phyloP scores from a whole-genome alignment of 108 stramenopile species.

The Skeletonema marinoi region DNA sequence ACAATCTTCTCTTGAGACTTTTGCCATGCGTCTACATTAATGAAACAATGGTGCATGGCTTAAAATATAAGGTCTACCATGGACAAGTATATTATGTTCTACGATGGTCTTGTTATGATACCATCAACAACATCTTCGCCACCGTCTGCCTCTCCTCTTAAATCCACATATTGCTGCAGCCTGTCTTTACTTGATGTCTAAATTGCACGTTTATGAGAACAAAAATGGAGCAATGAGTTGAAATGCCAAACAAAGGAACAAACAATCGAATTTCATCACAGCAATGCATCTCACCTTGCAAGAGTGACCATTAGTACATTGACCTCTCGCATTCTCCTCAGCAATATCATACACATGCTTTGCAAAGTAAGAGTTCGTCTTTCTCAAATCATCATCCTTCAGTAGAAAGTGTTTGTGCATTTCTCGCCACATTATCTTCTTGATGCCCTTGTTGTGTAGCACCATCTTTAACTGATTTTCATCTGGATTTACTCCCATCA shows the following conservation, averaged over 20 bases:
- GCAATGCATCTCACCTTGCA: conserved; percentile 48
- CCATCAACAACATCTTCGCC: conserved; percentile 40
- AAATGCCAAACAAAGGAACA: not conserved
- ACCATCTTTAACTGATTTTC: conserved; percentile 17
- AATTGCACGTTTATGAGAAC: not conserved
- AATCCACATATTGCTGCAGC: conserved; percentile 42
- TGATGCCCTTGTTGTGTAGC: conserved; percentile 23
- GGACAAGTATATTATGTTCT: not conserved
- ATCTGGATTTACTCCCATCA: conserved; percentile 59
- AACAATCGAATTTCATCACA: not conserved
- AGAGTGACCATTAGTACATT: conserved; percentile 69
- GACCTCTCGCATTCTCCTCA: conserved; percentile 60
- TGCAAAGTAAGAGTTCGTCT: conserved; percentile 39
- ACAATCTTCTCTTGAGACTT: not conserved
- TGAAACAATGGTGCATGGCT: not conserved
- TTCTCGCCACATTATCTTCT: conserved; percentile 44
- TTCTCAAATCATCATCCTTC: conserved; percentile 11
- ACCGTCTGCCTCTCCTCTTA: conserved; percentile 19
- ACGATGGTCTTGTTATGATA: not conserved
- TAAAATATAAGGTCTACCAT: not conserved
- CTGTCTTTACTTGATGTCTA: conserved; percentile 48
- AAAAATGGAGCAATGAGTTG: not conserved
- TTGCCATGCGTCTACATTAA: not conserved
- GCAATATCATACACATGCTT: conserved; percentile 59
- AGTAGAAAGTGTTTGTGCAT: conserved; percentile 47